A percentile compares a stretch with the other conserved stretches of the same genome.
Conservation (phyloP, 306 rosid genomes). For the Arachis stenosperma region DNA sequence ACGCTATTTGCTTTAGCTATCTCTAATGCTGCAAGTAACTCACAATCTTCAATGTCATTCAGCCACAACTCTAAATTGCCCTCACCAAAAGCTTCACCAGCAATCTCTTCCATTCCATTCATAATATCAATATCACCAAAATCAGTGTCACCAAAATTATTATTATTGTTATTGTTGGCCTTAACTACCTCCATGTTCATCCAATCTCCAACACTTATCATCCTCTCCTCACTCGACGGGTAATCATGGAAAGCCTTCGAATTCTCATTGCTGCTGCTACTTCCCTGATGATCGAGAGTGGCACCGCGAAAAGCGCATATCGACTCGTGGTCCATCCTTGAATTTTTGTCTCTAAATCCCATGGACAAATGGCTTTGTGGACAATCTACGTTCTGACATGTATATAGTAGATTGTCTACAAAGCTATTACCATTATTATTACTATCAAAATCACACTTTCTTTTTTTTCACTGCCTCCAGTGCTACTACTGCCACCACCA, state of each 20-base stretch:
- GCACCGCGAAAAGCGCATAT: background rate
- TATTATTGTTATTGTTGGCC: background rate
- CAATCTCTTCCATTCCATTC: background rate
- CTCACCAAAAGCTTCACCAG: background rate
- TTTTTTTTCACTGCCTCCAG: conserved; percentile 29
- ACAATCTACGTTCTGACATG: conserved; percentile 31
- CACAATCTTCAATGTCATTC: background rate
- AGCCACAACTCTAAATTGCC: background rate
- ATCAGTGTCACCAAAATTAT: conserved; percentile 21
- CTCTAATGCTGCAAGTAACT: background rate
- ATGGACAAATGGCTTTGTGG: conserved; percentile 25
- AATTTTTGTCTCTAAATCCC: conserved; percentile 46
- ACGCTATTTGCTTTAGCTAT: background rate
- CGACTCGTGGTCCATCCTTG: conserved; percentile 35
- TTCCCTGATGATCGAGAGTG: background rate
- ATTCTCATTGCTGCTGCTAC: too few species aligned
- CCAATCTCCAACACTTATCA: conserved; percentile 50
- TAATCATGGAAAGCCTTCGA: background rate
- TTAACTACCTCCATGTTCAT: conserved; percentile 41
- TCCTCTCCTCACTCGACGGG: conserved; percentile 23
- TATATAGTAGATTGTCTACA: background rate
- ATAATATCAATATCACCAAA: background rate
- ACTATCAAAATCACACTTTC: conserved; percentile 40
- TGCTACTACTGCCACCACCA: background rate
- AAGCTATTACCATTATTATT: too few species aligned